Evolutionary conservation across 345 rosid species (phyloP), one percentile per base, ranked within the genome.

Genomic region (Adansonia digitata): DNA sequence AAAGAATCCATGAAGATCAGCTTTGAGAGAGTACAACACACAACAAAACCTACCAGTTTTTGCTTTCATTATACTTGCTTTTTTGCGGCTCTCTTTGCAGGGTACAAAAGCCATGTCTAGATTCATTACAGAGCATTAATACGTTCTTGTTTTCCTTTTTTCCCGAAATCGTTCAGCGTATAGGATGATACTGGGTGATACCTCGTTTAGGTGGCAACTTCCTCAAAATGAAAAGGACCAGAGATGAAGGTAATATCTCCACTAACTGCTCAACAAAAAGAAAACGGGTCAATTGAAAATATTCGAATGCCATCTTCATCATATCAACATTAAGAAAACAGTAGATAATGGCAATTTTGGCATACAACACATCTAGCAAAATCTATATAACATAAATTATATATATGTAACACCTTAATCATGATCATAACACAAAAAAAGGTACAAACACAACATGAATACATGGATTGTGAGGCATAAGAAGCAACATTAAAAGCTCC

Each of bases 121-220:
- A 43, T 56, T 73, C 40, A 49, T 56, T 12, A 27, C 62, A 56
- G 13, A 56, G 29, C 34, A 26, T 24, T 40, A 7, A 10, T 73
- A 70, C 51, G 53, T 31, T 56, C 20, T 31, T 20, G 8, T 7
- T 48, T 53, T 49, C 48, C 49, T 56, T 3, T 3, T 31, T 3
- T 1, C 3, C 31, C 8, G 31, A 12, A 66, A 49, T 49, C 67
- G 9, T 9, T 92, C 86, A 90, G 72, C 92, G 90, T 27, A 94
- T 88, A 45, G 88, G 92, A 81, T 89, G 90, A 77, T 94, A 92
- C 59, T 92, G 97, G 11, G 98, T 88, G 70, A 87, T 85, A 18
- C 91, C 90, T 35, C 98, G 91, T 81, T 86, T 94, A 17, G 98
- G 96, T 48, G 98, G 98, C 81, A 94, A 78, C 87, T 94, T 94